Base-by-base conservation (phyloP, 2,329 filamentous ascomycete species). In the Aspergillus texensis region DNA sequence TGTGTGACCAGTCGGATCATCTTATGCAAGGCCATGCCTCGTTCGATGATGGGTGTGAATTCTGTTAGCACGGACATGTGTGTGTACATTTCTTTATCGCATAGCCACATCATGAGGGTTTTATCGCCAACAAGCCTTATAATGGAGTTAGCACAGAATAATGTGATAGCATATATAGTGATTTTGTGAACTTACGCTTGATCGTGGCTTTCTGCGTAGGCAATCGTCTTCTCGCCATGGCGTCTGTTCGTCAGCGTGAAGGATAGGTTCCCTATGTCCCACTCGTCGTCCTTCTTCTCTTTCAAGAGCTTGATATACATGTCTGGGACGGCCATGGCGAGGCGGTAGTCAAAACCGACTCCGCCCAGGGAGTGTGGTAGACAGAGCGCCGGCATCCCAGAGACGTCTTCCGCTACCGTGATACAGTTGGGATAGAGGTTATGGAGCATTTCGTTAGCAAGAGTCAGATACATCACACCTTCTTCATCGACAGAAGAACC, bases 271-370 rank as follows among this genome's bases (percentile, higher is more conserved):
- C 87, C 88, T 79, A 99, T 91, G 72, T 98, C 91, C 95, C 95
- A 99, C 11, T 96, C 87, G 66, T 93, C 84, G 72, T 99, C 95
- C 74, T 91, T 86, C 77, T 93, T 89, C 80, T 99, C 95, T 79
- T 99, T 99, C 65, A 98, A 80, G 75, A 96, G 92, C 82, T 99
- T 99, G 85, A 99, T 99, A 88, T 96, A 99, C 88, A 99, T 92
- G 78, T 99, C 95, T 4, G 95, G 95, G 66, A 99, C 89, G 5
- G 95, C 95, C 95, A 99, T 99, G 61, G 94, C 94, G 36, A 99
- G 87, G 69, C 95, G 89, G 79, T 99, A 99, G 80, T 99, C 95
- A 76, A 99, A 99, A 30, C 95, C 95, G 70, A 98, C 88, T 66
- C 95, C 95, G 21, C 95, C 95, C 2, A 97, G 83, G 1, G 91